These are phyloP conservation scores for Epithemia pelagica DNA, from an alignment of 108 stramenopile species.

Conservation along the genomic window DNA sequence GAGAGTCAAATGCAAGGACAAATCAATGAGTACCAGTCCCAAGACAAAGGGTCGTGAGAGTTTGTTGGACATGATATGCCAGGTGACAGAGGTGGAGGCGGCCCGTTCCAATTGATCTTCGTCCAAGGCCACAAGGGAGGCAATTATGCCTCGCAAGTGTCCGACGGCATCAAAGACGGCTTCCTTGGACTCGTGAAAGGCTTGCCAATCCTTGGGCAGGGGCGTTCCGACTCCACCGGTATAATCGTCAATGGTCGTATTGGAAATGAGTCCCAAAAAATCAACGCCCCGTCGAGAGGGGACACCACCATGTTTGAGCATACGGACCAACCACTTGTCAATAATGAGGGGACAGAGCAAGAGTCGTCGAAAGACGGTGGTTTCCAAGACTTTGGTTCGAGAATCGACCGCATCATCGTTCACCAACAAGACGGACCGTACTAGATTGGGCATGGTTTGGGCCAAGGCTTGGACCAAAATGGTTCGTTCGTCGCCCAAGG, in stretches of 20 bases:
- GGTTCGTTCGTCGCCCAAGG: neutral
- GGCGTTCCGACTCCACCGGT: conserved; percentile 11
- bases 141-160: conserved; percentile 15
- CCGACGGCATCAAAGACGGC: conserved; percentile 13
- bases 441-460: conserved; percentile 10
- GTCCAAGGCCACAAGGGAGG: conserved; percentile 16
- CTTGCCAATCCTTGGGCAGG: conserved; percentile 4
- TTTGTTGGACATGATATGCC: conserved; percentile 15
- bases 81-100: conserved; percentile 11
- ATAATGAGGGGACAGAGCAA: conserved; percentile 10
- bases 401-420: conserved; percentile 10
- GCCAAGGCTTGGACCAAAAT: conserved; percentile 6
- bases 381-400: conserved; percentile 12
- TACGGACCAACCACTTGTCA: conserved; percentile 24
- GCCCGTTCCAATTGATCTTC: conserved; percentile 18
- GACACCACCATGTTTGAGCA: conserved; percentile 15
- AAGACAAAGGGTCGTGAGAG: conserved; percentile 20
- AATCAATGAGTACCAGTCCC: conserved; percentile 19
- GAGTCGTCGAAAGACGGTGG: conserved; percentile 12
- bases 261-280: conserved; percentile 13
- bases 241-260: conserved; percentile 9
- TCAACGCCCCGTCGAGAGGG: conserved; percentile 16
- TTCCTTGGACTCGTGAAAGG: conserved; percentile 7
- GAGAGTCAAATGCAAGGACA: conserved; percentile 16
- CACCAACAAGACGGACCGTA: conserved; percentile 21